Base-by-base conservation (phyloP, 176 grass and related monocot genomes). In the Oryza nivara region DNA sequence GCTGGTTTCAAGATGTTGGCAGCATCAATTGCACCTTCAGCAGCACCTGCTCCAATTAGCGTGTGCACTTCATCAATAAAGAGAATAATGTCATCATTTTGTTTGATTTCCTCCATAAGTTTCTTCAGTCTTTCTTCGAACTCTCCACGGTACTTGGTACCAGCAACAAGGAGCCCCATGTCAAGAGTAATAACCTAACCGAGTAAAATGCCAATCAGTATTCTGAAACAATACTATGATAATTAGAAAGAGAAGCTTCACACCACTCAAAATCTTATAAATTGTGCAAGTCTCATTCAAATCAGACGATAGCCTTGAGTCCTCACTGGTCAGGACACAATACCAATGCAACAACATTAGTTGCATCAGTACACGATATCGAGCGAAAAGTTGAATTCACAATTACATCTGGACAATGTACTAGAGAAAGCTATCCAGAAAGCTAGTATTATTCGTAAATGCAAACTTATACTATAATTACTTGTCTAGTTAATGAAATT, bases 21-120 rank as follows among this genome's bases (percentile, higher is more conserved):
- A 65, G 96, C 96, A 91, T 99, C 96, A 84, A 99, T 99, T 47
- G 96, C 96, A 76, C 96, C 96, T 85, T 99, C 96, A 22, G 96
- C 96, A 60, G 96, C 96, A 92, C 96, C 96, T 67, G 96, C 96
- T 89, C 96, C 96, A 13, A 99, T 99, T 83, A 99, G 86, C 16
- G 96, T 99, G 74, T 99, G 96, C 30, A 99, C 96, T 81, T 99
- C 96, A 91, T 99, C 96, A 82, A 99, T 99, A 75, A 99, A 99
- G 68, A 99, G 89, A 69, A 99, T 99, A 68, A 99, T 99, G 74
- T 99, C 93, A 80, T 99, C 96, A 67, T 87, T 96, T 85, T 99
- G 96, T 76, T 96, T 99, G 81, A 99, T 94, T 89, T 99, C 96
- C 65, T 99, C 96, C 96, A 99, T 99, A 67, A 99, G 88, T 68